Base-by-base conservation (phyloP, 148 eudicot species). In the Rhododendron ovatum region DNA sequence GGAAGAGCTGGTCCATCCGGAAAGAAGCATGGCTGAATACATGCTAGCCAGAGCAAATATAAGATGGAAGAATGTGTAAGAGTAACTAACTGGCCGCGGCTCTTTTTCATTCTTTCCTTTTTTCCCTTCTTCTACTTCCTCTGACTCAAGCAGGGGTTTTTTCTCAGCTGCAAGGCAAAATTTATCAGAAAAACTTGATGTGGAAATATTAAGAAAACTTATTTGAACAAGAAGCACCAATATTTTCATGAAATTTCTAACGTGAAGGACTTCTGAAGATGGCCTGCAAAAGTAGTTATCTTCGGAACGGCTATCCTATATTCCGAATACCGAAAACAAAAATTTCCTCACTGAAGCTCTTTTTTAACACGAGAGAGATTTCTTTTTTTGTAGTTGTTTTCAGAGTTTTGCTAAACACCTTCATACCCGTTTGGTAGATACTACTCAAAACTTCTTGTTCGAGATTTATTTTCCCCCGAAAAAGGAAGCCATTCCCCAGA, bases 21-120 rank as follows among this genome's bases (percentile, higher is more conserved):
- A 92, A 76, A 97, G 94, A 86, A 97, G 99, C 99, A 97, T 97
- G 81, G 94, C 98, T 0, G 99, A 94, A 89, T 95, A 97, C 99
- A 97, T 97, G 93, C 98, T 95, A 30, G 99, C 99, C 87, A 97
- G 92, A 30, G 98, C 98, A 84, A 97, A 97, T 92, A 97, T 97
- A 75, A 95, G 86, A 85, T 95, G 99, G 89, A 95, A 97, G 89
- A 97, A 97, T 39, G 93, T 91, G 89, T 97, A 97, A 0, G 99
- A 97, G 90, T 97, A 97, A 71, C 93, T 93, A 8, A 97, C 98
- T 30, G 98, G 98, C 26, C 94, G 90, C 14, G 96, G 85, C 86
- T 94, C 98, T 22, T 74, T 24, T 20, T 90, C 92, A 10, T 90
- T 88, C 81, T 88, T 89, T 63, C 43, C 91, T 61, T 90, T 88